These are phyloP conservation scores for Gnaphalium uliginosum DNA, from an alignment of 129 eudicot species.

Conservation along the genomic window DNA sequence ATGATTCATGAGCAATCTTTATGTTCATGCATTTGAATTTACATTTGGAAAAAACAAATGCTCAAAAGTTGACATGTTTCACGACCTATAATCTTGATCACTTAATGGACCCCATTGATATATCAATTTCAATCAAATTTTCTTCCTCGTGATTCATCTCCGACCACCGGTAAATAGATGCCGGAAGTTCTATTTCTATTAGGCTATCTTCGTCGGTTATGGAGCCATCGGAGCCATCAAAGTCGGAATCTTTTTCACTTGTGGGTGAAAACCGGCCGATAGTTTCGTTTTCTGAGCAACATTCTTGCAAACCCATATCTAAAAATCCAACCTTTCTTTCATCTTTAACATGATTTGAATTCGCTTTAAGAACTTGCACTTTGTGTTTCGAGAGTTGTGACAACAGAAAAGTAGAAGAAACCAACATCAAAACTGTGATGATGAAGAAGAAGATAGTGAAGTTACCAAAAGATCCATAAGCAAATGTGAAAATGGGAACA, in stretches of 20 bases:
- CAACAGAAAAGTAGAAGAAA: conserved; percentile 37
- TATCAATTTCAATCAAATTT: conserved; percentile 77
- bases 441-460: conserved; percentile 25
- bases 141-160: conserved; percentile 66
- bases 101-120: conserved; percentile 80
- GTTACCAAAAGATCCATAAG: conserved; percentile 27
- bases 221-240: conserved; percentile 51
- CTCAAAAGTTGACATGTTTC: conserved; percentile 20
- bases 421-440: conserved; percentile 31
- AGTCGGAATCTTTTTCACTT: conserved; percentile 55
- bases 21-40: neutral
- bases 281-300: conserved; percentile 42
- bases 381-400: conserved; percentile 35
- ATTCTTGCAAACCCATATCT: conserved; percentile 34
- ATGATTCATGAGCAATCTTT: neutral
- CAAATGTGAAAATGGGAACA: conserved; percentile 36
- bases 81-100: conserved; percentile 53
- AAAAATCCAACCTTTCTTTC: conserved; percentile 15
- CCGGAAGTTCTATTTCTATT: conserved; percentile 69
- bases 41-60: neutral
- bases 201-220: conserved; percentile 84
- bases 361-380: neutral
- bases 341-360: neutral
- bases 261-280: conserved; percentile 35
- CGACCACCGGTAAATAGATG: conserved; percentile 31